Evolutionary conservation across 495 filamentous ascomycete species (phyloP).

Genomic region (Evernia prunastri): DNA sequence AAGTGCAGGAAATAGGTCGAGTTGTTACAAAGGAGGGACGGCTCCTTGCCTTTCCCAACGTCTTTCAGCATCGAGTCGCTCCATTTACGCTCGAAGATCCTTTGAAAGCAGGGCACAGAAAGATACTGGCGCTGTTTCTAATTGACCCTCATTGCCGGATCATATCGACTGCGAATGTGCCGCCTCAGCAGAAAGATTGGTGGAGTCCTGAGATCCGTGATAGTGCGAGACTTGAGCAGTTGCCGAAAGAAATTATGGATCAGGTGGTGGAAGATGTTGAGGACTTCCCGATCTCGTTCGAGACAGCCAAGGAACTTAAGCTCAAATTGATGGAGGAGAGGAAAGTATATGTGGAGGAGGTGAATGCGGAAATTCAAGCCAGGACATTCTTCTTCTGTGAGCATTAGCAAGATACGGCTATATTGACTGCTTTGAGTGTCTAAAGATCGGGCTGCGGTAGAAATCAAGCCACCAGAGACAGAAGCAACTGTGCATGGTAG

Average conservation of each 20-base stretch:
- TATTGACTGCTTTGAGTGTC: background rate
- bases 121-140: conserved; percentile 52
- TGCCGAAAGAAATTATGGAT: conserved; percentile 39
- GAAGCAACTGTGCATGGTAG: too few relatives aligned
- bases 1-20: conserved; percentile 36
- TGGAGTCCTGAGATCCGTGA: conserved; percentile 27
- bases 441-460: background rate
- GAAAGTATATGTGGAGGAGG: conserved; percentile 15
- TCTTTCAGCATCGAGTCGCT: conserved; percentile 46
- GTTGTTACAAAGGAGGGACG: conserved; percentile 32
- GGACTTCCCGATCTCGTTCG: conserved; percentile 34
- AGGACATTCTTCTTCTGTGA: background rate
- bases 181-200: conserved; percentile 45
- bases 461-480: background rate
- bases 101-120: conserved; percentile 47
- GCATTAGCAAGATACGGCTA: background rate
- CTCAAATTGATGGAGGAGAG: conserved; percentile 46
- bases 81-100: conserved; percentile 44
- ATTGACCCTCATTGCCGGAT: conserved; percentile 48
- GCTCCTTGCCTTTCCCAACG: conserved; percentile 27
- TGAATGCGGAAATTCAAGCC: conserved; percentile 13
- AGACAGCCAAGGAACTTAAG: conserved; percentile 42
- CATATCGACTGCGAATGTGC: conserved; percentile 50
- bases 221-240: conserved; percentile 14
- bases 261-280: conserved; percentile 32